Evolutionary conservation across 345 rosid species (phyloP), one percentile per base, ranked within the genome.

Genomic region (Populus pruinosa): DNA sequence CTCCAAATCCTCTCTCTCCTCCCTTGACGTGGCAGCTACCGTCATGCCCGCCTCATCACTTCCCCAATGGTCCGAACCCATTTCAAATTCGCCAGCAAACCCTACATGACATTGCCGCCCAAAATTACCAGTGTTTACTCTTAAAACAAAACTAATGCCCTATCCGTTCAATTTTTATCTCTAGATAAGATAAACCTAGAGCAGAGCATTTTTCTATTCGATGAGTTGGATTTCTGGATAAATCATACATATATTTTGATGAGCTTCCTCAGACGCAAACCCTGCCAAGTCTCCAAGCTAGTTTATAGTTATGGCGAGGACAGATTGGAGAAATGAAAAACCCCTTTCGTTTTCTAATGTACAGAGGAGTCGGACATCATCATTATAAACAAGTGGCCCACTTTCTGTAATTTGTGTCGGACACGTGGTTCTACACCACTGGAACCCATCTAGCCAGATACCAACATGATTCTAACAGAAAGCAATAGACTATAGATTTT

Each of bases 31-130:
- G 75, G 77, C 80, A 76, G 2, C 3, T 29, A 2, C 16, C 80
- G 75, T 79, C 76, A 76, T 23, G 47, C 82, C 77, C 62, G 49
- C 33, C 20, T 79, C 77, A 38, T 39, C 31, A 14, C 18, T 31
- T 20, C 35, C 23, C 31, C 2, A 10, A 0, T 12, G 12, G 6
- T 12, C 21, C 44, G 5, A 3, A 8, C n/a, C 76, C 49, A 1
- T 13, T 13, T n/a, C 23, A 3, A 10, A 18, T 0, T 73, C 9
- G 25, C 27, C 16, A 36, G 17, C 13, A 7, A 23, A 16, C 76
- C 76, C 68, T 38, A 13, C 50, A 13, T 44, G 17, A 0, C 4
- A 44, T 13, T 3, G 50, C 56, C n/a, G 8, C 21, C 56, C 56
- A 18, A 50, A 17, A 18, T 18, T 2, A 20, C 38, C 5, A 6